phyloP scores from a whole-genome alignment of 2,329 filamentous ascomycete species.

The Colletotrichum salicis region DNA sequence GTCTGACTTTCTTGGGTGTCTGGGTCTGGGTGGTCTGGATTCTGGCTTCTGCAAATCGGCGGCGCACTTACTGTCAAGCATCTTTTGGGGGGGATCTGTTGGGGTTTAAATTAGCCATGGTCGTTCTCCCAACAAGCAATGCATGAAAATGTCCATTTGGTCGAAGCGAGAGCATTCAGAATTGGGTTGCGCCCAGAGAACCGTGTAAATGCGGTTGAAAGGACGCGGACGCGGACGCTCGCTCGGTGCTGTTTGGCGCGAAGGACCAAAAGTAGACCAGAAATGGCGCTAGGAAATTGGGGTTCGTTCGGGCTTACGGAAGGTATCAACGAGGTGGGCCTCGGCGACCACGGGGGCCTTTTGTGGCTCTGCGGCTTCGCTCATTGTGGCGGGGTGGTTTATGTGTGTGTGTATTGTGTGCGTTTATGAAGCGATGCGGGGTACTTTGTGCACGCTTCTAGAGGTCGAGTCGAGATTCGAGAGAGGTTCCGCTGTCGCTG shows the following conservation, averaged over 20 bases:
- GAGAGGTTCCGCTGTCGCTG: constrained; percentile 15
- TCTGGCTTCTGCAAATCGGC: constrained; percentile 23
- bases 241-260: constrained; percentile 13
- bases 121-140: constrained; percentile 20
- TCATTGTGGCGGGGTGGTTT: constrained; percentile 51
- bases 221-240: too few species aligned
- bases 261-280: neutral
- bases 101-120: constrained; percentile 17
- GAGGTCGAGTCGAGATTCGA: constrained; percentile 1
- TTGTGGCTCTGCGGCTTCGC: constrained; percentile 50
- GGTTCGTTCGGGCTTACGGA: constrained; percentile 59
- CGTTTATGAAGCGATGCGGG: constrained; percentile 34
- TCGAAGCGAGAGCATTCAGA: neutral
- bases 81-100: constrained; percentile 72
- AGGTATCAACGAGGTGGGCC: constrained; percentile 81
- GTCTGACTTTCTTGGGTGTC: neutral
- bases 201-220: too few species aligned
- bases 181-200: neutral
- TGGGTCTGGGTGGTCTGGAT: neutral
- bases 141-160: neutral
- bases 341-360: constrained; percentile 74
- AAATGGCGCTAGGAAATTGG: constrained; percentile 18
- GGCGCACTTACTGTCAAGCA: constrained; percentile 71
- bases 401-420: constrained; percentile 29
- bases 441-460: constrained; percentile 30